These are phyloP conservation scores for Pharnaceum exiguum DNA, from an alignment of 148 eudicot species.

Conservation along the genomic window DNA sequence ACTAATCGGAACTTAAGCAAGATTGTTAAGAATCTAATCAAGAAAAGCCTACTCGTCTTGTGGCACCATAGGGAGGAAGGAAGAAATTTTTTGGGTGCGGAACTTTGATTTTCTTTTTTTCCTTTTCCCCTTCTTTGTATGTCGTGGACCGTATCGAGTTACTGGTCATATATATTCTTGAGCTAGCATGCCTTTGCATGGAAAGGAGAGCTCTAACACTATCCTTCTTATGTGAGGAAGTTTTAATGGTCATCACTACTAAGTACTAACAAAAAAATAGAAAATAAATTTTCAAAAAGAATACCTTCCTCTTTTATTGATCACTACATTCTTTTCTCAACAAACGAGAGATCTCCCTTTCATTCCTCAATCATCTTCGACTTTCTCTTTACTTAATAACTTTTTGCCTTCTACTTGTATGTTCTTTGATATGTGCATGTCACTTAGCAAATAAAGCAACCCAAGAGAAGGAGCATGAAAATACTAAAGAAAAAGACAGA, in stretches of 20 bases:
- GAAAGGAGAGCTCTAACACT: conserved; percentile 54
- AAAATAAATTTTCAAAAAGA: not conserved
- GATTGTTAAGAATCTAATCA: conserved; percentile 13
- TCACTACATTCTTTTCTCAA: conserved; percentile 32
- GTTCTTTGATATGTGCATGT: too few species aligned
- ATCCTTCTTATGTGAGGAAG: conserved; percentile 21
- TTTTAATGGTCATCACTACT: not conserved
- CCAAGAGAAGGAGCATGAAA: too few species aligned
- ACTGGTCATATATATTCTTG: conserved; percentile 40
- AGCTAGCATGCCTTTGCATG: conserved; percentile 51
- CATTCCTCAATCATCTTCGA: conserved; percentile 53
- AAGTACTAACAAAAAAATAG: not conserved
- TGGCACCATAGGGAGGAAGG: not conserved
- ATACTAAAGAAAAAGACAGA: too few species aligned
- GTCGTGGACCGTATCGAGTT: conserved; percentile 29
- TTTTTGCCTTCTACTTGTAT: not conserved
- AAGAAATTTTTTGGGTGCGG: too few species aligned
- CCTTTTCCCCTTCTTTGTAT: not conserved
- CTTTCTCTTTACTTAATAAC: conserved; percentile 26
- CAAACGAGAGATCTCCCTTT: conserved; percentile 63
- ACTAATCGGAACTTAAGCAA: conserved; percentile 10
- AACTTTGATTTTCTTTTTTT: conserved; percentile 3
- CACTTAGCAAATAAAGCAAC: not conserved
- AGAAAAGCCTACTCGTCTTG: conserved; percentile 15
- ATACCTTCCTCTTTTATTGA: conserved; percentile 4